Evolutionary conservation across 2,329 filamentous ascomycete genomes (phyloP).

Genomic region (Thielaviopsis cerberus): DNA sequence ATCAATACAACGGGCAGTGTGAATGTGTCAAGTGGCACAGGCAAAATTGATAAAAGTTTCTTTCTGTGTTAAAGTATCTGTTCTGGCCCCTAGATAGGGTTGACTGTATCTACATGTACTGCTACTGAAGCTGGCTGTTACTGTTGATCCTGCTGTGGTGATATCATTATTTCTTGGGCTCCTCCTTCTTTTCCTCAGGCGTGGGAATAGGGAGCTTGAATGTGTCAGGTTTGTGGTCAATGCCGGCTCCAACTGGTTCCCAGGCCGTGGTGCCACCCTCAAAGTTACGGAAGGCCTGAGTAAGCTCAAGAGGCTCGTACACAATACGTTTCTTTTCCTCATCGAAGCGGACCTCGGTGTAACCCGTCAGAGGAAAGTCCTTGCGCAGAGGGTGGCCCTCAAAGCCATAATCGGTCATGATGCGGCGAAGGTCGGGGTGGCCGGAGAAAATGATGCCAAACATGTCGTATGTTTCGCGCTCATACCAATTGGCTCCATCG

Average conservation of each 20-base stretch:
- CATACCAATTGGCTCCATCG: conserved; percentile 96
- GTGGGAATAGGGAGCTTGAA: conserved; percentile 94
- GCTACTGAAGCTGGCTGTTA: neutral
- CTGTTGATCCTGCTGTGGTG: neutral
- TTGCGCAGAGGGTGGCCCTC: conserved; percentile 94
- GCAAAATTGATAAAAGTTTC: neutral
- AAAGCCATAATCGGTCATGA: conserved; percentile 99
- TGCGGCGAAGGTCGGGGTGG: conserved; percentile 86
- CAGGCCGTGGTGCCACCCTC: conserved; percentile 64
- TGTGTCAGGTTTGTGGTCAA: conserved; percentile 60
- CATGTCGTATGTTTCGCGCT: conserved; percentile 91
- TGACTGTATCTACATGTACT: neutral
- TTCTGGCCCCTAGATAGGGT: neutral
- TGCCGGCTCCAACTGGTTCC: conserved; percentile 49
- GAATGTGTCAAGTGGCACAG: too few species aligned
- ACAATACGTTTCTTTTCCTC: conserved; percentile 99
- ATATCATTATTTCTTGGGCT: conserved; percentile 64
- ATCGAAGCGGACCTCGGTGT: conserved; percentile 94
- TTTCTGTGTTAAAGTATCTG: neutral
- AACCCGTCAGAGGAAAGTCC: conserved; percentile 93
- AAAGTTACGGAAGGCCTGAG: conserved; percentile 96
- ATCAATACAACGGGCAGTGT: too few species aligned
- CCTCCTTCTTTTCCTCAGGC: conserved; percentile 79
- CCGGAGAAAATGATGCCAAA: conserved; percentile 94
- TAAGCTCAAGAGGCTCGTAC: conserved; percentile 90